Percentiles rank a stretch among this genome's conserved stretches.
Evolutionary conservation across 2,329 filamentous ascomycete species (phyloP).

Genomic region (Phyllosticta paracitricarpa): DNA sequence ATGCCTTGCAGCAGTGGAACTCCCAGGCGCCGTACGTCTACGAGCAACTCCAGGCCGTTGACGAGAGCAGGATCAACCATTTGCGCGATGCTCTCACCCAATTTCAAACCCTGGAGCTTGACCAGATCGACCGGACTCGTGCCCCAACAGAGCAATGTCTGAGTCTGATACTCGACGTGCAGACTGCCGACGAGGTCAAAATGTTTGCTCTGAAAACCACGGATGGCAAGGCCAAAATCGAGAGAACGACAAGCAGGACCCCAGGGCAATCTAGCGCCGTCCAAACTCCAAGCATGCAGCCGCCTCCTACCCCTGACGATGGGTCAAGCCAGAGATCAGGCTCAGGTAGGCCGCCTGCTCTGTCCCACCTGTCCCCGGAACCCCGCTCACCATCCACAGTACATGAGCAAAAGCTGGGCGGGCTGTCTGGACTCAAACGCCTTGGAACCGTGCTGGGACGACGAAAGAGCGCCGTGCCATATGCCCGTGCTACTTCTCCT

Average conservation of each 20-base stretch:
- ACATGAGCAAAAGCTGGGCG: slow-evolving; percentile 25
- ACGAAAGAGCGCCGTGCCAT: slow-evolving; percentile 21
- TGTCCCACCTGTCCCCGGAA: background rate
- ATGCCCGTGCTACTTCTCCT: slow-evolving; percentile 31
- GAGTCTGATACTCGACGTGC: slow-evolving; percentile 73
- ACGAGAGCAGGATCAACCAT: slow-evolving; percentile 82
- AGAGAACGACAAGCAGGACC: slow-evolving; percentile 22
- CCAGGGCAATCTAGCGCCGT: slow-evolving; percentile 1
- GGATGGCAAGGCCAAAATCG: slow-evolving; percentile 24
- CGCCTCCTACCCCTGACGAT: slow-evolving; percentile 39
- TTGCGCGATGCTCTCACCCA: slow-evolving; percentile 86
- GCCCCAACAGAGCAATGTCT: slow-evolving; percentile 69
- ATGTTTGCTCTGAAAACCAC: slow-evolving; percentile 48
- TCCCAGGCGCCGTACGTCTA: slow-evolving; percentile 92
- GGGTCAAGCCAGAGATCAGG: slow-evolving; percentile 46
- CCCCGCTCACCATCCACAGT: slow-evolving; percentile 14
- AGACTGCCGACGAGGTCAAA: slow-evolving; percentile 78
- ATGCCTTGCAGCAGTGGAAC: slow-evolving; percentile 78
- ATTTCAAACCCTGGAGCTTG: slow-evolving; percentile 83
- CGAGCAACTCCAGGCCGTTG: slow-evolving; percentile 80
- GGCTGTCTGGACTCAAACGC: slow-evolving; percentile 25
- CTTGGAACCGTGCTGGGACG: slow-evolving; percentile 32
- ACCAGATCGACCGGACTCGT: slow-evolving; percentile 69
- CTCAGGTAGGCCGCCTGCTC: slow-evolving; percentile 26
- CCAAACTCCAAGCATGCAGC: slow-evolving; percentile 2